These are phyloP conservation scores for Euphorbia schlechtendalii DNA, from an alignment of 441 rosid genomes.

Conservation along the genomic window DNA sequence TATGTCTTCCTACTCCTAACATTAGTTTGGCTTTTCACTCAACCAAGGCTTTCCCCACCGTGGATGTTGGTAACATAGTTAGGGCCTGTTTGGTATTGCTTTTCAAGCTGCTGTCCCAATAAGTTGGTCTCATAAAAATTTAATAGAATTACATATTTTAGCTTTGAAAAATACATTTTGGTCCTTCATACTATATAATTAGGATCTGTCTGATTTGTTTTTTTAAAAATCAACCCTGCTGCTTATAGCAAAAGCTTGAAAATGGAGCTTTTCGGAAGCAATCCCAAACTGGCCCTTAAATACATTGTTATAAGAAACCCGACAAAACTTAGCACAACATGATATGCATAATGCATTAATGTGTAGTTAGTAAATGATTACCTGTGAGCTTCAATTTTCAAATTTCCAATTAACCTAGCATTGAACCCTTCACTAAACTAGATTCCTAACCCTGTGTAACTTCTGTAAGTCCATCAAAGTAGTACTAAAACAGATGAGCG, in stretches of 20 bases:
- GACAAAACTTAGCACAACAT: background rate
- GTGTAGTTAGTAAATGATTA: background rate
- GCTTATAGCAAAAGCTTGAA: too few species aligned
- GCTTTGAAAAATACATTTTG: too few species aligned
- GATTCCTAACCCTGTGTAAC: background rate
- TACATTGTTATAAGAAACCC: background rate
- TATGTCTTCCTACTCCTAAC: background rate
- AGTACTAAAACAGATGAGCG: background rate
- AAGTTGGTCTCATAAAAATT: too few species aligned
- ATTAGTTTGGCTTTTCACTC: background rate
- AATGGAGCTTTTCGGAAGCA: too few species aligned
- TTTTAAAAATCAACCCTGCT: too few species aligned
- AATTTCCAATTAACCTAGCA: background rate
- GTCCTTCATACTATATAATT: too few species aligned
- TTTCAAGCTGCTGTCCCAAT: too few species aligned
- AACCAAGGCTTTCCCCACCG: background rate
- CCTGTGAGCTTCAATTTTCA: background rate
- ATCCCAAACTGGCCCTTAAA: too few species aligned
- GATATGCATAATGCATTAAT: background rate
- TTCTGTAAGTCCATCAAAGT: background rate
- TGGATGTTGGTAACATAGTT: background rate
- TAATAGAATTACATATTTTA: too few species aligned
- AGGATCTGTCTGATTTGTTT: too few species aligned
- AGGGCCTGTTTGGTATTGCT: too few species aligned
- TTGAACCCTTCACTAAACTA: background rate